Base-by-base conservation (phyloP, 2,329 filamentous ascomycete genomes). In the Bipolaris sorokiniana region DNA sequence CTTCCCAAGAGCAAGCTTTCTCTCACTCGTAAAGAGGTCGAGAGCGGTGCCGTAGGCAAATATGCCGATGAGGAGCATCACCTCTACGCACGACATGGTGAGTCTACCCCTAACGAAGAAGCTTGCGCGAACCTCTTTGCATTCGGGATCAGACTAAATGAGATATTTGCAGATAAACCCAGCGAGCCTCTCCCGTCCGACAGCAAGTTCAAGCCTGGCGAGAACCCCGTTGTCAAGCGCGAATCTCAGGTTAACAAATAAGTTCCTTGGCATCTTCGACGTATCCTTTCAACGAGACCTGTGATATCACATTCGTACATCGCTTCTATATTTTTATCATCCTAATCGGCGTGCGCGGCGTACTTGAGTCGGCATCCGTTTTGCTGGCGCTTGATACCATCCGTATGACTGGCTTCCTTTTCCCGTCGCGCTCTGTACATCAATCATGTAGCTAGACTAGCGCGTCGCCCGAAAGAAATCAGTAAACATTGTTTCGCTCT, bases 11-110 rank as follows among this genome's bases (percentile, higher is more conserved):
- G 76, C 54, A 85, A 86, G 73, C 77, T 86, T 51, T 73, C 69
- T 13, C 72, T 88, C 57, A 83, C 82, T 3, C 78, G 86, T 57
- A 79, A 81, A 65, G 84, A 88, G 18, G 85, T 88, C 6, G 84
- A 87, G 76, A 79, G 70, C 47, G 86, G 86, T 2, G 63, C 68
- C 20, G 69, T 77, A 15, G 73, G 73, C 44, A 76, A 68, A 64
- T 81, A 79, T 63, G 61, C 68, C 18, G 81, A 83, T 62, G 81
- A 82, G 68, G 79, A 82, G 69, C 82, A 78, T 61, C 70, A 76
- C 46, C 70, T 82, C 38, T 83, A 82, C 68, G 80, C 81, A 46
- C 66, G 81, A 59, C 80, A 82, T 72, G 80, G 79, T 81, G 67
- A 77, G 78, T 77, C 48, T 22, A 26, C 18, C 23, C 46, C 55